Conservation (phyloP, 2,329 filamentous ascomycete genomes). For the Daldinia sp. region DNA sequence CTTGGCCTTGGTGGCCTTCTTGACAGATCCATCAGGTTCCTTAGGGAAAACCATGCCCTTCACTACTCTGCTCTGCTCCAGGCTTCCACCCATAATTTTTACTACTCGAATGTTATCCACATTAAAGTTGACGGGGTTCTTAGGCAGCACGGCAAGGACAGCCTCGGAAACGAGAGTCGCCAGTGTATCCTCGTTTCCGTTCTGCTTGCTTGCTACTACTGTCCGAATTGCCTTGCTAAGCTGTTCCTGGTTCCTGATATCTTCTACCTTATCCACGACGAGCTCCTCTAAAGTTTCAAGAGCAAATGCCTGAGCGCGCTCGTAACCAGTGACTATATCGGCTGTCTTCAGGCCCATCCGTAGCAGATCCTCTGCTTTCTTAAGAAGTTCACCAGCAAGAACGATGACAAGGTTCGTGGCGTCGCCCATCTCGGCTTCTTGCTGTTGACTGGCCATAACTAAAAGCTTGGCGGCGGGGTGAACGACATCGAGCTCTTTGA, state of each 20-base stretch:
- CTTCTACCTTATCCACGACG: conserved; percentile 88
- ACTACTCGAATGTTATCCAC: conserved; percentile 99
- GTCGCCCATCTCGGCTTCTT: conserved; percentile 99
- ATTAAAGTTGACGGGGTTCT: conserved; percentile 96
- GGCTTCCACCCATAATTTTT: conserved; percentile 98
- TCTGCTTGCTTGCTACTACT: conserved; percentile 96
- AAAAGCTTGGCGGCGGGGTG: conserved; percentile 95
- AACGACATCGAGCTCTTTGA: conserved; percentile 96
- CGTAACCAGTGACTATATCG: conserved; percentile 95
- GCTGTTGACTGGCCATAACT: conserved; percentile 99
- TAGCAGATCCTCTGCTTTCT: conserved; percentile 96
- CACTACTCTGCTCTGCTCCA: conserved; percentile 94
- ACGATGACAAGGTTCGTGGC: conserved; percentile 98
- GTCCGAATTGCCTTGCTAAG: conserved; percentile 95
- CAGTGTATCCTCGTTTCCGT: conserved; percentile 89
- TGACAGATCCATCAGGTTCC: conserved; percentile 90
- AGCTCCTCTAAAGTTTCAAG: conserved; percentile 88
- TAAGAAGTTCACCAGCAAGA: conserved; percentile 91
- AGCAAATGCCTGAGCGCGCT: conserved; percentile 91
- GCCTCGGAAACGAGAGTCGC: conserved; percentile 88
- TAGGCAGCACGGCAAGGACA: conserved; percentile 88
- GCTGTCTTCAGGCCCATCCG: conserved; percentile 98
- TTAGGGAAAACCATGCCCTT: conserved; percentile 99
- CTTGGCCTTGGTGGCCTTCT: conserved; percentile 93
- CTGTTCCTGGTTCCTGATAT: conserved; percentile 83